These are phyloP conservation scores for Hymenoscyphus scutula DNA, from an alignment of 2,329 filamentous ascomycete genomes.

Conservation along the genomic window DNA sequence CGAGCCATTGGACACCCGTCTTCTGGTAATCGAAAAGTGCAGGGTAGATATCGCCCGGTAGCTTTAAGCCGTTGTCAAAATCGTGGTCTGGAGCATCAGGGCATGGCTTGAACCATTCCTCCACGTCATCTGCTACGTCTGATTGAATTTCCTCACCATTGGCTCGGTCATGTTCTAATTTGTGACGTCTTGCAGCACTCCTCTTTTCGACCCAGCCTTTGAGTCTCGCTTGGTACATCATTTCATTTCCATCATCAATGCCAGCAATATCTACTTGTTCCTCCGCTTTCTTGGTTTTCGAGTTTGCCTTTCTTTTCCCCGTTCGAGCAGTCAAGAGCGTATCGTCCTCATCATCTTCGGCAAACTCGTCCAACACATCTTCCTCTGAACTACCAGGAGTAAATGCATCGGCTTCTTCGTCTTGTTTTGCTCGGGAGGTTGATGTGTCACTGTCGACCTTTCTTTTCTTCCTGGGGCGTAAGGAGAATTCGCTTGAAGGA, in stretches of 20 bases:
- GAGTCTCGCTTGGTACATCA: conserved; percentile 72
- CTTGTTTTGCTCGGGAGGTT: conserved; percentile 19
- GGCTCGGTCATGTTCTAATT: conserved; percentile 38
- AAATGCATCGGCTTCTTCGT: conserved; percentile 40
- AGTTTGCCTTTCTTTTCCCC: conserved; percentile 36
- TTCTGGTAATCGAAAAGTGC: conserved; percentile 96
- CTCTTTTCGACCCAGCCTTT: conserved; percentile 70
- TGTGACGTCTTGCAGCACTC: conserved; percentile 53
- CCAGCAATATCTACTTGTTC: conserved; percentile 36
- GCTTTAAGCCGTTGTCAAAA: conserved; percentile 68
- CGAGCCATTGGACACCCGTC: conserved; percentile 93
- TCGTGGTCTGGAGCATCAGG: conserved; percentile 75
- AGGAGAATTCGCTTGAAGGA: conserved; percentile 53
- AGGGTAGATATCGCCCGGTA: conserved; percentile 91
- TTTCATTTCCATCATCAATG: conserved; percentile 87
- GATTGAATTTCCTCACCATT: conserved; percentile 44
- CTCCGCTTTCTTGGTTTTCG: conserved; percentile 30
- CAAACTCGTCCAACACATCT: conserved; percentile 30
- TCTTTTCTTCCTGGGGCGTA: conserved; percentile 58
- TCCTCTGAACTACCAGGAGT: conserved; percentile 25
- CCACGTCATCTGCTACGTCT: conserved; percentile 39
- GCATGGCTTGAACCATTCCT: conserved; percentile 83
- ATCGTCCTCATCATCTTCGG: conserved; percentile 36
- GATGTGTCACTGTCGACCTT: conserved; percentile 38
- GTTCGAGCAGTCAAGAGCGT: conserved; percentile 39